Base-by-base conservation (phyloP, 2,329 filamentous ascomycete genomes). In the Triangularia verruculosa region DNA sequence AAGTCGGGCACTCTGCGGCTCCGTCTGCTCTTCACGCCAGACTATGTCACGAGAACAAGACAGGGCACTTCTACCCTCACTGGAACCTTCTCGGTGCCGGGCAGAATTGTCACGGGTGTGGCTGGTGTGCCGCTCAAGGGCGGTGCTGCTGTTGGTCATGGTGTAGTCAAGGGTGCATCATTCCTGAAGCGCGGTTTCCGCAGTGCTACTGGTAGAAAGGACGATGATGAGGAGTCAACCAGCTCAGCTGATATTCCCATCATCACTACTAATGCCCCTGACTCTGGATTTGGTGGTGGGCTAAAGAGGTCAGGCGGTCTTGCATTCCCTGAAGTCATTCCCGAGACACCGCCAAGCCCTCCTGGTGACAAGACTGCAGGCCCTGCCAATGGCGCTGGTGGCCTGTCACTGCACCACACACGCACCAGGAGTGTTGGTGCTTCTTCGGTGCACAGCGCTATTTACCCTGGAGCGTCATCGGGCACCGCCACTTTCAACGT, bases 41-140 rank as follows among this genome's bases (percentile, higher is more conserved):
- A 92, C 74, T 99, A 98, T 73, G 89, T 99, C 65, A 90, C 89
- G 13, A 88, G 95, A 61, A 86, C 90, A 12, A 86, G 93, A 57
- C 92, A 97, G 76, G 95, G 95, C 59, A 95, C 93, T 0, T 93
- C 93, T 0, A 97, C 94, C 1, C 97, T 99, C 79, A 89, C 89
- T 0, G 93, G 93, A 30, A 96, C 93, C 0, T 97, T 98, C 74
- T 89, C 89, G 4, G 83, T 88, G 1, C 92, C 95, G 27, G 91
- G 91, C 56, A 93, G 93, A 77, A 93, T 99, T 64, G 91, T 98
- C 64, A 90, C 88, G 12, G 87, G 87, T 67, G 87, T 90, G 59
- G 88, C 86, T 27, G 94, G 94, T 39, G 95, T 89, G 17, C 96
- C 95, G n/a, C 89, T 99, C 77, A 98, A 98, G 79, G 93, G 93